A percentile compares a stretch with the other conserved stretches of the same genome.
phyloP scores from a whole-genome alignment of 106 monocot species.

The Acorus calamus region DNA sequence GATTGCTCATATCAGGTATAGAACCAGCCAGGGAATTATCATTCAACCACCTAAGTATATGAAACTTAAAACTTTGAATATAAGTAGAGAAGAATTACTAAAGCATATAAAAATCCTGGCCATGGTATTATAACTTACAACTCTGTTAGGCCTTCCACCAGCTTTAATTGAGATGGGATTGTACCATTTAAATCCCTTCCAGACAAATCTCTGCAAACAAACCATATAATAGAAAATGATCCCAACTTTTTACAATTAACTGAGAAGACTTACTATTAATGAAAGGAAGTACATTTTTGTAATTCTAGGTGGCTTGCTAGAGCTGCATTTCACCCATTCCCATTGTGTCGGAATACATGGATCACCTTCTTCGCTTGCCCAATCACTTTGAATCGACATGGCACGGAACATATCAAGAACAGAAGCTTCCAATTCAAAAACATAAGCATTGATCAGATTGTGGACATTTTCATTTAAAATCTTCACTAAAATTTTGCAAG shows the following conservation, averaged over 20 bases:
- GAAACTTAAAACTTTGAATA: neutral
- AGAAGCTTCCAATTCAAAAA: slow-evolving; percentile 13
- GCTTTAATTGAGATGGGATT: slow-evolving; percentile 20
- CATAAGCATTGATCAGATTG: neutral
- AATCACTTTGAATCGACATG: slow-evolving; percentile 16
- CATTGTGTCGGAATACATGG: slow-evolving; percentile 37
- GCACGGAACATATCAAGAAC: slow-evolving; percentile 17
- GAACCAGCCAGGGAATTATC: slow-evolving; percentile 23
- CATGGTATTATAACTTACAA: slow-evolving; percentile 9
- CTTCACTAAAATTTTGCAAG: neutral
- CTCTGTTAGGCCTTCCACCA: slow-evolving; percentile 20
- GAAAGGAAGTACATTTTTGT: slow-evolving; percentile 25
- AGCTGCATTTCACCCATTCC: slow-evolving; percentile 41
- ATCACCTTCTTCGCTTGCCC: slow-evolving; percentile 34
- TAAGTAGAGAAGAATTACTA: no score
- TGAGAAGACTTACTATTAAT: no score
- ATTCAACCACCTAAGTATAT: slow-evolving; percentile 28
- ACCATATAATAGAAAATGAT: no score
- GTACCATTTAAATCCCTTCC: slow-evolving; percentile 16
- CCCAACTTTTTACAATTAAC: no score
- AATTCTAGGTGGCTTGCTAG: slow-evolving; percentile 23
- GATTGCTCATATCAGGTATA: slow-evolving; percentile 31
- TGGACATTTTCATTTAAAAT: no score
- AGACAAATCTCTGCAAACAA: slow-evolving; percentile 13
- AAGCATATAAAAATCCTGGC: no score